Base-by-base conservation (phyloP, 2,329 filamentous ascomycete species). In the Pseudogymnoascus sp. region DNA sequence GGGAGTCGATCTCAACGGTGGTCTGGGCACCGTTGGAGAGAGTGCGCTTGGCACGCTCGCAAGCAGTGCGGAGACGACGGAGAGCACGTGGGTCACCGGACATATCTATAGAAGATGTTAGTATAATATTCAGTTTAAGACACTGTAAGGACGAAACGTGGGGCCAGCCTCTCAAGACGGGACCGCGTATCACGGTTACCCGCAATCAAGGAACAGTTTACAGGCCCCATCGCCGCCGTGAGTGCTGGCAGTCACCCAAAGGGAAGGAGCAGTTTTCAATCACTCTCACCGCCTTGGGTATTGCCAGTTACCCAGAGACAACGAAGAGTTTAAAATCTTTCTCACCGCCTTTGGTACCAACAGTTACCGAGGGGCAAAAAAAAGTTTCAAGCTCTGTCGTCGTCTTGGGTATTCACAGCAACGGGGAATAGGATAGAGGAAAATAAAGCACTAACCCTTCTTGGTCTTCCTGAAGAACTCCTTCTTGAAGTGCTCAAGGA, bases 41-140 rank as follows among this genome's bases (percentile, higher is more conserved):
- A 68, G 94, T 97, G 81, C 94, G 89, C 91, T 99, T 99, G 80
- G 94, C 94, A 86, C 94, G 93, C 84, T 99, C 94, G 81, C 94
- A 97, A 80, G 93, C 93, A 73, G 94, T 97, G 72, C 94, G 87
- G 74, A 99, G 90, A 83, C 94, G 89, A 77, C 94, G 91, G 67
- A 99, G 90, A 68, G 94, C 94, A 80, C 94, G 91, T 70, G 94
- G 80, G 76, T 97, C 94, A 68, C 85, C 84, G 64, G 85, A 87
- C 67, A 96, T 82, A 73, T 93, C 44, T 55, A 55, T 48, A 27
- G 8, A 17, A 8, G 7, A 7, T 33, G 27, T 55, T 55, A 55
- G 44, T 33, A 55, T 33, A 55, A 51, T n/a, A 17, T 17, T 4
- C 44, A n/a, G 76, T 66, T 66, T 9, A 35, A 31, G 5, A 31